A percentile compares a stretch with the other conserved stretches of the same genome.
Evolutionary conservation across 164 flowering plant species (phyloP).

Genomic region (Euptelea pleiosperma): DNA sequence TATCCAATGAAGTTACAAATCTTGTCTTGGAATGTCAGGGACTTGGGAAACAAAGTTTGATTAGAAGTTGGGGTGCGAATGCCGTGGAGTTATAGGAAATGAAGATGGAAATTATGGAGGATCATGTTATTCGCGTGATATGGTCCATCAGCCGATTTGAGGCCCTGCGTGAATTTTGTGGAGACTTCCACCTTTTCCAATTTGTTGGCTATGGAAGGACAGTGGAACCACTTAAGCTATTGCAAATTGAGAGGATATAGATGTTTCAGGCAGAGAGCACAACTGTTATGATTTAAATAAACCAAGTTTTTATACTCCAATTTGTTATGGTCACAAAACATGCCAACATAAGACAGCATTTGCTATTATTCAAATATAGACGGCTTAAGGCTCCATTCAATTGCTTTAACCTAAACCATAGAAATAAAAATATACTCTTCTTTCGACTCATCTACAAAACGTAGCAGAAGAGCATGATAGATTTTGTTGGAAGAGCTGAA

Average conservation of each 20-base stretch:
- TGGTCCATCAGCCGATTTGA: too few species aligned
- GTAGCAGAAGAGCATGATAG: neutral
- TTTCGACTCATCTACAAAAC: neutral
- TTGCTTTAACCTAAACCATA: neutral
- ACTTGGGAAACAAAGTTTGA: neutral
- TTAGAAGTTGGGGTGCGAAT: too few species aligned
- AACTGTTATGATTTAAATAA: neutral
- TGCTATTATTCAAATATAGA: neutral
- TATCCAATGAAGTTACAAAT: neutral
- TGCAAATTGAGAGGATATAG: neutral
- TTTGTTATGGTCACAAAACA: neutral
- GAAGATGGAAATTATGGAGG: too few species aligned
- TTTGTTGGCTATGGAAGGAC: too few species aligned
- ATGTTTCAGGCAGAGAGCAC: neutral
- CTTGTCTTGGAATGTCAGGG: too few species aligned
- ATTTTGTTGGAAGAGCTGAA: neutral
- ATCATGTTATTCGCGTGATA: too few species aligned
- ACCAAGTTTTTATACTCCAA: neutral
- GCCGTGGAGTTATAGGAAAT: too few species aligned
- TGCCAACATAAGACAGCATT: neutral
- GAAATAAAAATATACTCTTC: neutral
- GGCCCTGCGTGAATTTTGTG: too few species aligned
- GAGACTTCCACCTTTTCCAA: too few species aligned
- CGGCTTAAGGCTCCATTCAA: neutral
- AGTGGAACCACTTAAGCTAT: neutral